These are phyloP conservation scores for Tylopilus vinaceipallidus DNA, from an alignment of 768 basidiomycete genomes.

Conservation along the genomic window DNA sequence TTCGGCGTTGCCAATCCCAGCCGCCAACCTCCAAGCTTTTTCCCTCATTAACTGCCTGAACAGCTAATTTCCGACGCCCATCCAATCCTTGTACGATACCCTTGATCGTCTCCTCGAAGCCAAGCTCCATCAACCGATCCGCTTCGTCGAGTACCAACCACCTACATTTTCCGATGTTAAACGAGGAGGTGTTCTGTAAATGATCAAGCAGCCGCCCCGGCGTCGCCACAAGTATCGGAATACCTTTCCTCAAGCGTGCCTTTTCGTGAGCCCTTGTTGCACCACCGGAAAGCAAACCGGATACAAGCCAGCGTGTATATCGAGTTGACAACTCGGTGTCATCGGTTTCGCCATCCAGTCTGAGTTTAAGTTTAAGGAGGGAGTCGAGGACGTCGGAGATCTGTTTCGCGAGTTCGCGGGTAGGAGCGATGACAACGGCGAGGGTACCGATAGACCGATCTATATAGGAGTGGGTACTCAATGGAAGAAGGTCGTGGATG, in stretches of 20 bases:
- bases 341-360: conserved; percentile 52
- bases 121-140: conserved; percentile 95
- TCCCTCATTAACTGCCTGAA: conserved; percentile 62
- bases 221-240: conserved; percentile 93
- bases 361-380: conserved; percentile 72
- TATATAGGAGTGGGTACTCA: conserved; percentile 88
- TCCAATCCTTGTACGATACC: conserved; percentile 88
- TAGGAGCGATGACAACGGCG: conserved; percentile 92
- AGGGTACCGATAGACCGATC: conserved; percentile 94
- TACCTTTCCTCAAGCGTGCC: conserved; percentile 87
- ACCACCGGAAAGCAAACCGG: conserved; percentile 92
- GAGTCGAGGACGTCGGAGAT: conserved; percentile 92
- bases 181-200: conserved; percentile 90
- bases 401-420: conserved; percentile 94
- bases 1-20: conserved; percentile 77
- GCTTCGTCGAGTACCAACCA: conserved; percentile 98
- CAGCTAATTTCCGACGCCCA: conserved; percentile 72
- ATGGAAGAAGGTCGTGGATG: conserved; percentile 88
- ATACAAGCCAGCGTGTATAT: conserved; percentile 89
- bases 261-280: conserved; percentile 94
- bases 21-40: conserved; percentile 73
- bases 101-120: conserved; percentile 93
- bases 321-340: conserved; percentile 43
- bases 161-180: conserved; percentile 89
- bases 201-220: conserved; percentile 96